These are phyloP conservation scores for Buddleja alternifolia DNA, from an alignment of 257 asterid genomes.

Conservation along the genomic window DNA sequence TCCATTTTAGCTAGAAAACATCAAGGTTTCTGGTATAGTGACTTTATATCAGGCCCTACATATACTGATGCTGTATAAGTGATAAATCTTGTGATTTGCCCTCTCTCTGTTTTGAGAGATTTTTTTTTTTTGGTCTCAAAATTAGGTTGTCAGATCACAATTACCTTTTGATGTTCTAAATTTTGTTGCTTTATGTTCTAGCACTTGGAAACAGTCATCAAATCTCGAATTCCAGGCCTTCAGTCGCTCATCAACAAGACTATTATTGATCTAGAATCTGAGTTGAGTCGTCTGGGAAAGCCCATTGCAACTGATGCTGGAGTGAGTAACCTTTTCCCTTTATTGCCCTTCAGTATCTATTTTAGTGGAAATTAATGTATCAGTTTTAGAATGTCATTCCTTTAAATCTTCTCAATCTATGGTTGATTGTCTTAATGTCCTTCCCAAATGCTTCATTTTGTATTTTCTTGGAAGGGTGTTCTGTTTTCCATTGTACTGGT, in stretches of 20 bases:
- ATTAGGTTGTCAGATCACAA: conserved; percentile 9
- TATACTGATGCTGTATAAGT: neutral
- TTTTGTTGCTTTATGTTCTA: conserved; percentile 31
- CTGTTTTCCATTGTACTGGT: conserved; percentile 13
- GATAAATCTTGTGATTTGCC: neutral
- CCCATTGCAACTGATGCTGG: conserved; percentile 84
- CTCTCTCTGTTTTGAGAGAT: conserved; percentile 13
- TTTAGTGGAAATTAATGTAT: neutral
- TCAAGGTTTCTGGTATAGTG: neutral
- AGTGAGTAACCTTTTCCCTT: conserved; percentile 46
- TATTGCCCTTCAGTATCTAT: conserved; percentile 9
- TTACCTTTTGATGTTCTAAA: conserved; percentile 15
- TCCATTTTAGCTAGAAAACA: too few relatives aligned
- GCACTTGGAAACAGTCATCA: conserved; percentile 83
- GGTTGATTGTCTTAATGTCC: neutral
- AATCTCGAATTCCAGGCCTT: conserved; percentile 81
- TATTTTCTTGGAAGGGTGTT: conserved; percentile 5
- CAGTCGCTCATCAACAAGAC: conserved; percentile 81
- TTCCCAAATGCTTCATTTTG: conserved; percentile 1
- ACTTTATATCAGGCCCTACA: neutral
- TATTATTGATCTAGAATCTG: conserved; percentile 71
- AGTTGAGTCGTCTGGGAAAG: conserved; percentile 74
- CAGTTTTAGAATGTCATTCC: neutral
- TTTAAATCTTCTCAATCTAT: neutral
- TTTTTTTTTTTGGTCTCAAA: conserved; percentile 18